Conservation (phyloP, 768 basidiomycete genomes). For the Sarcodon aspratus region DNA sequence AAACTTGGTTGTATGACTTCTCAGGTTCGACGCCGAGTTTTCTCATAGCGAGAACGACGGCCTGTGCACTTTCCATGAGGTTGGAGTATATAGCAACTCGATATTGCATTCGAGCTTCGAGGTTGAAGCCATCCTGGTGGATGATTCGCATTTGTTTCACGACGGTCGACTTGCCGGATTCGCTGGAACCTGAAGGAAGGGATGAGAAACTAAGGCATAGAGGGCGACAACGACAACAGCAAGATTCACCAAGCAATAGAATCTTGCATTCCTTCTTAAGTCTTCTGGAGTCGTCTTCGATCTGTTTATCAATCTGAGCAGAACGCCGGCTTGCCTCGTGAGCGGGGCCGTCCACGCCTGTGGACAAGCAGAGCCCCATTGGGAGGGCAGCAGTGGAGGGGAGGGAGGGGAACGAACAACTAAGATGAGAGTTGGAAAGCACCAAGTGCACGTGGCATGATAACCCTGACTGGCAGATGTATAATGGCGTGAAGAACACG, state of each 20-base stretch:
- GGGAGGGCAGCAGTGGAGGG: too few relatives aligned
- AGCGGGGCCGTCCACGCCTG: constrained; percentile 22
- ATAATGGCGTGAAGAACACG: too few relatives aligned
- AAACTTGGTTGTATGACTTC: constrained; percentile 50
- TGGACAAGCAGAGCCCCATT: constrained; percentile 56
- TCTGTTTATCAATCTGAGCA: constrained; percentile 60
- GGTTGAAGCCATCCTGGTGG: constrained; percentile 75
- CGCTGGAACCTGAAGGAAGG: constrained; percentile 62
- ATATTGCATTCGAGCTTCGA: constrained; percentile 59
- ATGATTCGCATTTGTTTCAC: constrained; percentile 98
- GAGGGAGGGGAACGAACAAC: too few relatives aligned
- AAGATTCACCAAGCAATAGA: constrained; percentile 55
- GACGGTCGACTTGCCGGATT: constrained; percentile 85
- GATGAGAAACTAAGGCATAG: not conserved
- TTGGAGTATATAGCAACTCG: constrained; percentile 68
- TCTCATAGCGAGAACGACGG: constrained; percentile 67
- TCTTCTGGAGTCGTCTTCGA: constrained; percentile 69
- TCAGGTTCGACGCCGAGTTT: constrained; percentile 69
- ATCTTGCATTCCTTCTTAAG: constrained; percentile 83
- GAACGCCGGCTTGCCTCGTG: constrained; percentile 43
- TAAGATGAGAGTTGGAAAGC: too few relatives aligned
- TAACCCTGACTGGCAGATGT: too few relatives aligned
- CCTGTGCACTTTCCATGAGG: constrained; percentile 76
- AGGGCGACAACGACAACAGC: not conserved
- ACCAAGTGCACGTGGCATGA: too few relatives aligned